Base-by-base conservation (phyloP, 2,329 filamentous ascomycete species). In the Coleophoma eucalyptorum region DNA sequence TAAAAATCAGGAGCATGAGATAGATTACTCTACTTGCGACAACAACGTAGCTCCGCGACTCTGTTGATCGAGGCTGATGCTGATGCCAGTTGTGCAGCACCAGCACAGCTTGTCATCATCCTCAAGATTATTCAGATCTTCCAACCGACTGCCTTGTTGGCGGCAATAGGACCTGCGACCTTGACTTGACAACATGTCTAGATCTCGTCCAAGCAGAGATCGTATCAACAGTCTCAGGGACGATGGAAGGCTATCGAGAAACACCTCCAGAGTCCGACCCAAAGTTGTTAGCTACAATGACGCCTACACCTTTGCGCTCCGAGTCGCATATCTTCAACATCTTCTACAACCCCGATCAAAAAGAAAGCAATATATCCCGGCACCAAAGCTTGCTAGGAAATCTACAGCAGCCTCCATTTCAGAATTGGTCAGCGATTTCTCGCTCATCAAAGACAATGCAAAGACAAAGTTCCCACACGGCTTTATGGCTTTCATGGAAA, bases 321-420 rank as follows among this genome's bases (percentile, higher is more conserved):
- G 94, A 55, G 86, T 89, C 59, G 93, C 93, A 60, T 97, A 90
- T 70, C 87, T 99, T 52, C 81, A 93, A 69, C 95, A 99, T 70
- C 84, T 97, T 42, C 80, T 99, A 48, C 91, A 96, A 67, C 93
- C 94, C 56, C 89, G 91, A 65, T 81, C 89, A 63, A 94, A 93
- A 71, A 84, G 90, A 65, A 89, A 93, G 65, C 90, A 96, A 73
- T 95, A 91, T 79, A 84, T 94, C 40, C 72, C 84, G 11, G 74
- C 71, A 65, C 80, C 86, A 46, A 84, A 83, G 61, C 79, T 83
- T 55, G 73, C 79, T 7, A 74, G 77, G 57, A 73, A 72, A 68
- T 78, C 41, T 48, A 61, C 46, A 83, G 90, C 70, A 84, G 89
- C 54, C 79, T 84, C 53, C 88, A 88, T 96, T 52, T 84, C 87